Base-by-base conservation (phyloP, 2,329 filamentous ascomycete genomes). In the Amauroascus niger region DNA sequence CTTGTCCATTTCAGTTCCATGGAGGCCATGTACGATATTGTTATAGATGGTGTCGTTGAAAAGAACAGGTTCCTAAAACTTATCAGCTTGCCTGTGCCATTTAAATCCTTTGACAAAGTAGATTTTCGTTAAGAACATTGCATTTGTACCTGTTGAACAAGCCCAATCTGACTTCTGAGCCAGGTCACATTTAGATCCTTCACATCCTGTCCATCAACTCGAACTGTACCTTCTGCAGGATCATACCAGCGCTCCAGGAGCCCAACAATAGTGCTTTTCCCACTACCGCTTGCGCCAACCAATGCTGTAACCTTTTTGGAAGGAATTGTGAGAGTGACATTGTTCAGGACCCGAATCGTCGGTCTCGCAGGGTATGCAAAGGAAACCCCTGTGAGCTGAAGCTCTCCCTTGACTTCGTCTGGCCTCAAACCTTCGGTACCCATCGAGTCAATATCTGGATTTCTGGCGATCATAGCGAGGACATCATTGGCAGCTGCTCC, bases 11-110 rank as follows among this genome's bases (percentile, higher is more conserved):
- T 78, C 72, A 1, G 87, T 90, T 45, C 88, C 88, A 55, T 91
- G 86, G 26, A 95, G 73, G 54, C 88, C 88, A 61, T 90, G 81
- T 9, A 78, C 75, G 61, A 95, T 91, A 67, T 93, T 94, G 49
- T 84, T 78, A 65, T 78, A 88, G 62, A 94, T 90, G 0, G 86
- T 87, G 0, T 84, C 88, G 53, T 82, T 83, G 67, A 94, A 95
- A 0, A 94, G 76, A 0, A 86, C 84, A 1, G 88, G 88, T 64
- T 95, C 88, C 65, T 94, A 88, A 55, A 74, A 66, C 9, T 11
- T 40, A 16, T 49, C 11, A 47, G 48, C 43, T 30, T 20, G 14
- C 2, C 9, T 6, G 18, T 7, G 16, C 9, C 33, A 37, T 32
- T 4, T 9, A 45, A 24, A 6, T 0, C 11, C 18, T 26, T n/a